These are phyloP conservation scores for Epichloe coenophiala DNA, from an alignment of 2,329 filamentous ascomycete genomes.

Conservation along the genomic window DNA sequence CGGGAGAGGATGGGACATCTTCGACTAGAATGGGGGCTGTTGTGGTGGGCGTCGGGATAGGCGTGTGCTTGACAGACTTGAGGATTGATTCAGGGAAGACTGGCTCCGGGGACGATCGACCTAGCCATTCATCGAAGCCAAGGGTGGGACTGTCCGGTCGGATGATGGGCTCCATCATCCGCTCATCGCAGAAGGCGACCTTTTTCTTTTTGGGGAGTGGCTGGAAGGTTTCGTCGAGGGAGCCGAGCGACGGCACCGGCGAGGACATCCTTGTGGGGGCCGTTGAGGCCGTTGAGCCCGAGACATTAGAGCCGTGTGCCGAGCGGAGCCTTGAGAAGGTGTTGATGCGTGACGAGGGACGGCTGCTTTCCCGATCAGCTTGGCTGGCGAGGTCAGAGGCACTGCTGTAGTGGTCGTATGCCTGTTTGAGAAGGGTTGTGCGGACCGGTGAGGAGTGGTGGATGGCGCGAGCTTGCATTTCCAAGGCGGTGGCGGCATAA, in stretches of 20 bases:
- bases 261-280: constrained; percentile 32
- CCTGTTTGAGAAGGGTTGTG: constrained; percentile 34
- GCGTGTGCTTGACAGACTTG: constrained; percentile 3
- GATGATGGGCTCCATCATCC: constrained; percentile 30
- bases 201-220: constrained; percentile 22
- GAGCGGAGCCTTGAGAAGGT: constrained; percentile 31
- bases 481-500: constrained; percentile 46
- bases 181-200: constrained; percentile 23
- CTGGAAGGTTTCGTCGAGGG: constrained; percentile 6
- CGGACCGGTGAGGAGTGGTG: constrained; percentile 32
- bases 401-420: constrained; percentile 35
- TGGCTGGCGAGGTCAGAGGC: constrained; percentile 32
- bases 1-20: constrained; percentile 3
- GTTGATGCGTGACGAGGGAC: constrained; percentile 23
- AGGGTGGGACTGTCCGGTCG: constrained; percentile 48
- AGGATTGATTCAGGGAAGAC: constrained; percentile 10
- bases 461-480: constrained; percentile 39
- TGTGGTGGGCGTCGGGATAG: neutral
- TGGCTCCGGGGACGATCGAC: constrained; percentile 10
- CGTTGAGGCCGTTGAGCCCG: constrained; percentile 27
- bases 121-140: constrained; percentile 34
- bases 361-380: constrained; percentile 29
- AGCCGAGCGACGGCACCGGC: constrained; percentile 26
- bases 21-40: neutral
- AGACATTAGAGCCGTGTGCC: constrained; percentile 32